Base-by-base conservation (phyloP, 2,329 filamentous ascomycete genomes). In the Xylariomycetidae sp. region DNA sequence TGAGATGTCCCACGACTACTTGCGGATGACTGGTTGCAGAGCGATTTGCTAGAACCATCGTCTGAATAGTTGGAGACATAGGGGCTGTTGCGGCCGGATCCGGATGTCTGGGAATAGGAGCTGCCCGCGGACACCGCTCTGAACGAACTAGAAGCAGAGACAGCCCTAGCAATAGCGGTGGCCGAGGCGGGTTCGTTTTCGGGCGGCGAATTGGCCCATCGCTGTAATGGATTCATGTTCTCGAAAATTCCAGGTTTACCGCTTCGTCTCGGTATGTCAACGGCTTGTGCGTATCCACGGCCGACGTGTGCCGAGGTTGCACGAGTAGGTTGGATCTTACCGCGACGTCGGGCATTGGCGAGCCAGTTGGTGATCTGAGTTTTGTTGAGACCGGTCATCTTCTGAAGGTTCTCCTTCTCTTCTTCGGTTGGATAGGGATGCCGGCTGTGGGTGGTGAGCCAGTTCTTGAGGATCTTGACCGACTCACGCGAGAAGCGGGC, bases 311-410 rank as follows among this genome's bases (percentile, higher is more conserved):
- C 85, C 4, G 86, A 89, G 13, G 73, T 77, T 18, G 77, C 79
- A 43, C 82, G 72, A 29, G 77, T 78, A 2, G 76, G 69, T 30
- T 80, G 77, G 34, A 84, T 79, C 64, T 94, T 95, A 49, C 85
- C 82, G 42, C 88, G 75, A 36, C 88, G 78, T 27, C 88, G 80
- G 37, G 88, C 88, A 59, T 95, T 95, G 38, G 88, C 88, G 29
- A 95, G 77, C 88, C 88, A 95, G 56, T 94, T 94, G 9, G 82
- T 82, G 48, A 95, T 90, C 53, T 96, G 89, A 11, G 74, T 83
- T 50, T 86, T 79, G 56, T 79, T 88, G 25, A 96, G 69, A 6
- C 88, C 87, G 1, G 88, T 95, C 48, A 84, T 75, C 29, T 75
- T 72, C 58, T 88, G 83, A 16, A 96, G 68, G 41, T 78, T 74